Base-by-base conservation (phyloP, 768 basidiomycete species). In the Pleurotus tuoliensis region DNA sequence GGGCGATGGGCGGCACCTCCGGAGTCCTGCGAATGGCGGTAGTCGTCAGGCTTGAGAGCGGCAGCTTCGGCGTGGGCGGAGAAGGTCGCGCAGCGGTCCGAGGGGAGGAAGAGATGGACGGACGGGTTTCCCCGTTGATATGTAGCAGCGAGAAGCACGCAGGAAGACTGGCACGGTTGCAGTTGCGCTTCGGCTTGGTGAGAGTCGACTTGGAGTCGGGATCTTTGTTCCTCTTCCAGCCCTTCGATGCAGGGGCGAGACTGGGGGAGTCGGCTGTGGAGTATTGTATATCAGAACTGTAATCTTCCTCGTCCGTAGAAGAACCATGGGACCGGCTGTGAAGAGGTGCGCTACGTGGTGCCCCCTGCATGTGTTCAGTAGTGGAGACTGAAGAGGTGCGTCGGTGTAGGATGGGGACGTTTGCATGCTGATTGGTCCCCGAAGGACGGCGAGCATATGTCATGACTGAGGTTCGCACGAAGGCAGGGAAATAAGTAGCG, bases 121-220 rank as follows among this genome's bases (percentile, higher is more conserved):
- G 57, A 63, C 69, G 68, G 48, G 67, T 60, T 48, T 70, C 57
- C 48, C 76, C 76, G 60, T 70, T 72, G 61, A 83, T 73, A 66
- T 84, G 81, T 39, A 91, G 77, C 57, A 89, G 76, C 47, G 87
- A 88, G 67, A 91, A 91, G 69, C 83, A 88, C 16, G 86, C 81
- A 18, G 88, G 88, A 25, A 91, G 79, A 66, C 84, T 87, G 45
- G 84, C 83, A 67, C 88, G 86, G 68, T 84, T 87, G 63, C 82
- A 84, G 62, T 70, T 75, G 57, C 75, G 77, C 71, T 75, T 82
- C 56, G 75, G 53, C 67, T 73, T 78, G 30, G 62, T 66, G 47
- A 62, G 50, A 59, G 66, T 69, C 39, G 62, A 55, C 59, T 62
- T 63, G 11, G 30, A 34, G 47, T 58, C 56, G 43, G 58, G 61